Base-by-base conservation (phyloP, 768 basidiomycete species). In the Suillus decipiens region DNA sequence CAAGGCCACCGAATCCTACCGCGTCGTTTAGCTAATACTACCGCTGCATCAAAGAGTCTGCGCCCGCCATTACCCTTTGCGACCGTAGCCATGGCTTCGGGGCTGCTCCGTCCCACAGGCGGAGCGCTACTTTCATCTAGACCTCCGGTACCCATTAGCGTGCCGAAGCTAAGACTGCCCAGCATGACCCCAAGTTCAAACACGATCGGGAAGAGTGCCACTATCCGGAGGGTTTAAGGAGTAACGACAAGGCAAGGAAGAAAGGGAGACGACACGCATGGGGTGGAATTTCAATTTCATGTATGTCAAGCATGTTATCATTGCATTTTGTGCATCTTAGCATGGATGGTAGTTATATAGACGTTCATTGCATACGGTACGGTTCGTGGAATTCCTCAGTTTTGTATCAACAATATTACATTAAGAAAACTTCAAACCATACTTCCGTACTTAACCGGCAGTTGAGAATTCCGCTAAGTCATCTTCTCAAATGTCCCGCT, bases 21-120 rank as follows among this genome's bases (percentile, higher is more conserved):
- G 36, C 61, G 15, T 43, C 47, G 15, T 42, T 65, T 34, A 62
- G 66, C 57, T 24, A 43, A 47, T 42, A 17, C 53, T 5, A 42
- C 48, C 34, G 24, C 57, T 41, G 37, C 5, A 8, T 34, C 45
- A 3, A 67, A 54, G 42, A 17, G 45, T 37, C 37, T 63, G 9
- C 66, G 59, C 42, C 61, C 66, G 28, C 66, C 57, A 17, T 65
- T 64, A 7, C 63, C 58, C n/a, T 62, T 59, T 54, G 61, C 50
- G 33, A 60, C 54, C 10, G 37, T 61, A 12, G 54, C 28, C 17
- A 33, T 15, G 36, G 45, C n/a, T 31, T 65, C 66, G 12, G 58
- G 51, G 19, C 54, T 65, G 5, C 66, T 64, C 5, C 61, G 61
- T 41, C 59, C 61, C 19, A 42, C 43, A 3, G 28, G 37, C 4